These are phyloP conservation scores for Evernia prunastri DNA, from an alignment of 495 filamentous ascomycete genomes.

Conservation along the genomic window DNA sequence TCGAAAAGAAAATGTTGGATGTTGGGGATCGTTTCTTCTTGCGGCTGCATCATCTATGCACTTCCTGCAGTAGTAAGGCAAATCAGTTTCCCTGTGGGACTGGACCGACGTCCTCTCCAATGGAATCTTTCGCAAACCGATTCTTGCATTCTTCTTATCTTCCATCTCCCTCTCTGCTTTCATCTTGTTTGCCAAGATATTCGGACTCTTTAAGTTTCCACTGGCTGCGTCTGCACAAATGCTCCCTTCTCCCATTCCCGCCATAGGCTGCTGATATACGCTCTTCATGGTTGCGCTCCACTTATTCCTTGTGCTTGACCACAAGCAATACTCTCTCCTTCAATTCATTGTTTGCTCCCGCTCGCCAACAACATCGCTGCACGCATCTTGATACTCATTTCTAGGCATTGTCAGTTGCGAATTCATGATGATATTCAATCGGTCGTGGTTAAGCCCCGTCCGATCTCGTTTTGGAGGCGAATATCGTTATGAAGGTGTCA, in stretches of 20 bases:
- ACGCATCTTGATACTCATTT: not conserved
- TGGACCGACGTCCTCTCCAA: not conserved
- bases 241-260: not conserved
- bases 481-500: constrained; percentile 1
- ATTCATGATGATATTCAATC: constrained; percentile 3
- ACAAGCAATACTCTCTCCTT: not conserved
- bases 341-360: too few species aligned
- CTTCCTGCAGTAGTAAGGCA: not conserved
- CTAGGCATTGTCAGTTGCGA: not conserved
- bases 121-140: not conserved
- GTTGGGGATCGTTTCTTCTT: not conserved
- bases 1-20: too few species aligned
- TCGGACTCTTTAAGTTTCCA: not conserved
- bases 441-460: not conserved
- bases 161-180: not conserved
- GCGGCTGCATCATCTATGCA: not conserved
- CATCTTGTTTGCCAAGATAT: not conserved
- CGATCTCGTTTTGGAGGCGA: constrained; percentile 4
- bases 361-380: not conserved
- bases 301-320: not conserved
- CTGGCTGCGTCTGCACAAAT: not conserved
- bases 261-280: not conserved
- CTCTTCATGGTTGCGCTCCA: not conserved
- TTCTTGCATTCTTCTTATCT: not conserved
- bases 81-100: not conserved